Evolutionary conservation across 2,329 filamentous ascomycete species (phyloP).

Genomic region (Fonsecaea multimorphosa): DNA sequence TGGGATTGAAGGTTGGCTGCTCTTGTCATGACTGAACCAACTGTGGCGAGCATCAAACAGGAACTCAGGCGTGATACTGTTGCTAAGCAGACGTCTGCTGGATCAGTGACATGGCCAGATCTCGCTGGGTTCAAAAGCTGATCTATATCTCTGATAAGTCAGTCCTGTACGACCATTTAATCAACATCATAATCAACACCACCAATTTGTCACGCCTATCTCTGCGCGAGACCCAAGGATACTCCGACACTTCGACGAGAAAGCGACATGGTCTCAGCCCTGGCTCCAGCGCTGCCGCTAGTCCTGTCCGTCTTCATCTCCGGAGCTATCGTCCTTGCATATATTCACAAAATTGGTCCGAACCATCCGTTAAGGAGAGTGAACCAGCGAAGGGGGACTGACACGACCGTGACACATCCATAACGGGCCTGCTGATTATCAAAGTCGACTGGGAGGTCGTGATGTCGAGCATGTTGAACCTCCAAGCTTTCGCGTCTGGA

Average conservation of each 20-base stretch:
- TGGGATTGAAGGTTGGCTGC: neutral
- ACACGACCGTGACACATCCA: too few species aligned
- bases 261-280: slow-evolving; percentile 4
- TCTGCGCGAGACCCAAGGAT: neutral
- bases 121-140: neutral
- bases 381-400: neutral
- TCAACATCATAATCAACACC: neutral
- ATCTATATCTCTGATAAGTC: neutral
- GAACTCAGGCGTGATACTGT: neutral
- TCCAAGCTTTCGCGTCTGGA: neutral
- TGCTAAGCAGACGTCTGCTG: neutral
- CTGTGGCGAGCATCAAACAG: neutral
- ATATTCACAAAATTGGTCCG: neutral
- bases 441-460: too few species aligned
- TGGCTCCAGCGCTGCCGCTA: neutral
- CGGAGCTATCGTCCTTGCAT: neutral
- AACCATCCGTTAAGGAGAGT: neutral
- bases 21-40: neutral
- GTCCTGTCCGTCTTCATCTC: slow-evolving; percentile 7
- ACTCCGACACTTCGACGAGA: neutral
- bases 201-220: neutral
- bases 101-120: neutral
- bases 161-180: neutral
- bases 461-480: neutral
- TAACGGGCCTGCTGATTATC: too few species aligned